A percentile compares a stretch with the other conserved stretches of the same genome.
phyloP scores from a whole-genome alignment of 495 filamentous ascomycete genomes.

The Penicillium bialowiezense region DNA sequence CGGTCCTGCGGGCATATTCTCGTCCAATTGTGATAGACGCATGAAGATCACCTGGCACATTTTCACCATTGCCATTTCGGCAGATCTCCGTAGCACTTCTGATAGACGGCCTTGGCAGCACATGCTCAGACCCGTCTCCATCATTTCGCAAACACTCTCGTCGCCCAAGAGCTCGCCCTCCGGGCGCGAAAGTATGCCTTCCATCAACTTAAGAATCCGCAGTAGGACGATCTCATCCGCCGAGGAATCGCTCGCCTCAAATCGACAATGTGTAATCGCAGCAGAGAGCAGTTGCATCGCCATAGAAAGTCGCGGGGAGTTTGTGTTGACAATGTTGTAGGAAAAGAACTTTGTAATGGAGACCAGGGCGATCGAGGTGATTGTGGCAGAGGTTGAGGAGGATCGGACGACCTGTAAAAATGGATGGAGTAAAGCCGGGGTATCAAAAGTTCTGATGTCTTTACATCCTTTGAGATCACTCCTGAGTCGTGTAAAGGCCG shows the following conservation, averaged over 20 bases:
- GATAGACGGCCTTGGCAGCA: conserved; percentile 92
- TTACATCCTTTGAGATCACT: conserved; percentile 88
- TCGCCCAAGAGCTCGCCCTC: conserved; percentile 90
- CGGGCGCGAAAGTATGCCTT: conserved; percentile 90
- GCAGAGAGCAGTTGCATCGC: conserved; percentile 95
- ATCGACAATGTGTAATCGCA: conserved; percentile 95
- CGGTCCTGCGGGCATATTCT: conserved; percentile 60
- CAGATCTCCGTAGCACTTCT: conserved; percentile 83
- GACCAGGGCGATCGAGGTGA: conserved; percentile 89
- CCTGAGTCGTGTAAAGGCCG: conserved; percentile 85
- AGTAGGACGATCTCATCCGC: conserved; percentile 94
- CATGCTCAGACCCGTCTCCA: conserved; percentile 97
- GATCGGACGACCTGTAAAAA: conserved; percentile 97
- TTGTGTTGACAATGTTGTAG: conserved; percentile 81
- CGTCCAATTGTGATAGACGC: conserved; percentile 80
- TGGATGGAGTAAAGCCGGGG: conserved; percentile 84
- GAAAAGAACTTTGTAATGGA: conserved; percentile 98
- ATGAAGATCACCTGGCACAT: conserved; percentile 99
- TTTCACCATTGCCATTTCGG: conserved; percentile 94
- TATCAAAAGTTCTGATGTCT: conserved; percentile 90
- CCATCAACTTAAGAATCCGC: conserved; percentile 95
- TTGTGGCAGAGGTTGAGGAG: conserved; percentile 91
- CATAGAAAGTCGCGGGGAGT: conserved; percentile 78
- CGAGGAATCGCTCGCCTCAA: conserved; percentile 91
- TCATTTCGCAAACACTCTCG: conserved; percentile 98